Evolutionary conservation across 345 rosid species (phyloP).

Genomic region (Dovyalis caffra): DNA sequence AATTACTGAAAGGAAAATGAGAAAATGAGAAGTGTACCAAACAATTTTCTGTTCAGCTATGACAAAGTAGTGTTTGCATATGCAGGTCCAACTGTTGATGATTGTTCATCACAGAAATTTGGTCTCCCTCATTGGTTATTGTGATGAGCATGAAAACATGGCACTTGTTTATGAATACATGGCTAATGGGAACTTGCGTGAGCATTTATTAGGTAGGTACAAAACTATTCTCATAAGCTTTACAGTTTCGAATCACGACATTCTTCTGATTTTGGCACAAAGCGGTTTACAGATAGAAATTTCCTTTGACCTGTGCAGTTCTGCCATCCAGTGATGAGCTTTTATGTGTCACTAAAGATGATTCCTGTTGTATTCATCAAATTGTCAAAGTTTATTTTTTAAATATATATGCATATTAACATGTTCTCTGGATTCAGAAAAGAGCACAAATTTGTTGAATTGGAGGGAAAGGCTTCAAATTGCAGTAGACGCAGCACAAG

Average conservation of each 20-base stretch:
- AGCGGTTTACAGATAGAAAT: background rate
- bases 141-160: background rate
- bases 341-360: background rate
- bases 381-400: no score
- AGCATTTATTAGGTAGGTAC: constrained; percentile 1
- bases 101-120: constrained; percentile 14
- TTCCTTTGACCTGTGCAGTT: no score
- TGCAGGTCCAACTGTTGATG: constrained; percentile 5
- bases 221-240: background rate
- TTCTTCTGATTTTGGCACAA: no score
- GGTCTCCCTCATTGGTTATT: constrained; percentile 5
- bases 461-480: constrained; percentile 9
- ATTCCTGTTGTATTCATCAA: no score
- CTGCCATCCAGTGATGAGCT: no score
- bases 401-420: no score
- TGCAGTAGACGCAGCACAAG: constrained; percentile 10
- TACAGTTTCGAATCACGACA: no score
- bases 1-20: background rate
- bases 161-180: no score
- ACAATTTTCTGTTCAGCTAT: no score
- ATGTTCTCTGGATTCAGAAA: background rate
- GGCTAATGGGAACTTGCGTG: constrained; percentile 1
- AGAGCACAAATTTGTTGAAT: background rate
- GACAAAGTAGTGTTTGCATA: background rate
- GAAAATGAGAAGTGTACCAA: background rate